Evolutionary conservation across 768 basidiomycete genomes (phyloP), one percentile per base, ranked within the genome.

Genomic region (Suillus cothurnatus): DNA sequence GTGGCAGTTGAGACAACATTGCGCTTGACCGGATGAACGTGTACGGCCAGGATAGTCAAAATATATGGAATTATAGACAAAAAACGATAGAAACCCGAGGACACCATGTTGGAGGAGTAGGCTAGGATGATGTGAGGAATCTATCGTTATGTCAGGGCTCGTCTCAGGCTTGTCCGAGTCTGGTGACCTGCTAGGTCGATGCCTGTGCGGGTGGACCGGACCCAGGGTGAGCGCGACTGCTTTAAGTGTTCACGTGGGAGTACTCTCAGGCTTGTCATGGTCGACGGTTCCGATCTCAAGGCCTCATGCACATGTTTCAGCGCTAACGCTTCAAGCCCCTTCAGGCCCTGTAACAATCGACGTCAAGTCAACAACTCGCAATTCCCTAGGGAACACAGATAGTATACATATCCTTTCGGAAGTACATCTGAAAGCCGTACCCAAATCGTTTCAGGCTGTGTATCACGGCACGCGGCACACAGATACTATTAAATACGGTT

Each of bases 21-120:
- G 4, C 72, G 69, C 12, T 63, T n/a, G 17, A 64, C 59, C 31
- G 71, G 70, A 26, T 56, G 70, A 6, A 34, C 19, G 11, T 59
- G 43, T 63, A 62, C 56, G 15, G 61, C 70, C 38, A 58, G 19
- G 38, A n/a, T 34, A 15, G 21, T 55, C 12, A 21, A 36, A 14
- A 58, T 39, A 28, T 26, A 39, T 23, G 19, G 26, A 39, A 58
- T 26, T 12, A 58, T 36, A 26, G 26, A 28, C 23, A 58, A 2
- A 6, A 58, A 39, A 39, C 17, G 9, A 57, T 23, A 9, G 15
- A 57, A 57, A 38, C 36, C 8, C 38, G 6, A 58, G 57, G 57
- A 39, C 26, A 39, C 11, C 57, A 58, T 58, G 57, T 21, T 58
- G 57, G 6, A 38, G 26, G 36, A 38, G 23, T 15, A 39, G 9